phyloP scores from a whole-genome alignment of 371 early-diverging fungal species.

The Thermomucor indicae-seudaticae region DNA sequence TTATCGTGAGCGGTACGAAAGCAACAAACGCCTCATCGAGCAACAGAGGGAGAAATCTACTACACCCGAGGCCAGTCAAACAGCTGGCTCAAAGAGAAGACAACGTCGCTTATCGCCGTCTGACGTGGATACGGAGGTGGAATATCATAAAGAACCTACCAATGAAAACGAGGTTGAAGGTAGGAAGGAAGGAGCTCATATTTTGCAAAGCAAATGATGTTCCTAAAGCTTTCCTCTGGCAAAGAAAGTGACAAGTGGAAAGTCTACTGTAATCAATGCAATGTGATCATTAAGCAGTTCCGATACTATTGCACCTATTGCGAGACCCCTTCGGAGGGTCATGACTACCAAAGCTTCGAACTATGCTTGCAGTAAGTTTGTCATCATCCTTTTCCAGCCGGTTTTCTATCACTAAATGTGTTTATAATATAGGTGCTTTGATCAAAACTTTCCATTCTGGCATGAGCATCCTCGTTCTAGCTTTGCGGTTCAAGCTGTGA shows the following conservation, averaged over 20 bases:
- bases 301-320: conserved; percentile 85
- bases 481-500: conserved; percentile 72
- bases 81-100: too few species aligned
- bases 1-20: conserved; percentile 48
- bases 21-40: too few species aligned
- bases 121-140: conserved; percentile 4
- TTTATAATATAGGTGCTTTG: conserved; percentile 61
- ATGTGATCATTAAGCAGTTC: conserved; percentile 52
- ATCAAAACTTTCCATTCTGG: conserved; percentile 64
- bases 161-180: conserved; percentile 18
- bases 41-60: too few species aligned
- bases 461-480: conserved; percentile 77
- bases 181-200: conserved; percentile 5
- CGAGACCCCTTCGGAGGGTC: conserved; percentile 63
- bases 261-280: conserved; percentile 62
- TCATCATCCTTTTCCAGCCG: background rate
- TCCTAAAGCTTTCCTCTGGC: background rate
- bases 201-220: background rate
- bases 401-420: background rate
- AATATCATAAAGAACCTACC: conserved; percentile 26
- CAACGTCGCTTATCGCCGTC: too few species aligned
- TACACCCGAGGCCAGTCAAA: too few species aligned
- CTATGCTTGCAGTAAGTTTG: conserved; percentile 53
- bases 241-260: conserved; percentile 45
- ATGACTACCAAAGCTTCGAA: conserved; percentile 65